phyloP scores from a whole-genome alignment of 139 green algal genomes.

The Coelastrella sp. region DNA sequence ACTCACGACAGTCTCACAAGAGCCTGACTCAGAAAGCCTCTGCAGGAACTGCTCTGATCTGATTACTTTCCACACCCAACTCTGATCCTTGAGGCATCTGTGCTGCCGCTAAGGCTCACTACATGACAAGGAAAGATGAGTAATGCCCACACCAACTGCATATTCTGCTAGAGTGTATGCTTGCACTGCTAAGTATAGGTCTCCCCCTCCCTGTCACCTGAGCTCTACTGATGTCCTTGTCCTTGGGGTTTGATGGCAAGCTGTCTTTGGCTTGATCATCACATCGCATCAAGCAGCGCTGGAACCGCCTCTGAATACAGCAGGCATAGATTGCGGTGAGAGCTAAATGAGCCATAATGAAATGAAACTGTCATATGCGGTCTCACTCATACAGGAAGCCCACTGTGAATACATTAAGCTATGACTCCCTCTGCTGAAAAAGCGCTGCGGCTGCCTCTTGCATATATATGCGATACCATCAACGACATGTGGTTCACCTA shows the following conservation, averaged over 20 bases:
- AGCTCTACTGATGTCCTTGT: conserved; percentile 34
- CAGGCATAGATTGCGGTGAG: neutral
- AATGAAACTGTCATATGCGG: too few relatives aligned
- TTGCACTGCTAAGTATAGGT: neutral
- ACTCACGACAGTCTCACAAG: too few relatives aligned
- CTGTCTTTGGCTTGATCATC: conserved; percentile 55
- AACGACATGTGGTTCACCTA: too few relatives aligned
- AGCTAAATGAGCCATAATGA: too few relatives aligned
- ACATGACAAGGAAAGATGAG: too few relatives aligned
- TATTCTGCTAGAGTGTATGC: neutral
- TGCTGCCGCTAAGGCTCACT: too few relatives aligned
- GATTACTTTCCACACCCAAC: too few relatives aligned
- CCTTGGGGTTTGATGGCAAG: conserved; percentile 8
- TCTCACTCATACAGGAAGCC: neutral
- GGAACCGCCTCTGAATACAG: conserved; percentile 63
- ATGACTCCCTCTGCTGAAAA: neutral
- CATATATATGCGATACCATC: too few relatives aligned
- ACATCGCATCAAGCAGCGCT: conserved; percentile 63
- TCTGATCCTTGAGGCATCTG: too few relatives aligned
- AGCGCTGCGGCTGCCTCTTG: neutral
- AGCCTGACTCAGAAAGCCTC: too few relatives aligned
- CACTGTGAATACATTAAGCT: neutral
- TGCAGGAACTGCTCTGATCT: too few relatives aligned
- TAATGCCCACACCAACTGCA: neutral
- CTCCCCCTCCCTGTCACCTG: neutral